Evolutionary conservation across 2,329 filamentous ascomycete genomes (phyloP).

Genomic region (Xylaria digitata): DNA sequence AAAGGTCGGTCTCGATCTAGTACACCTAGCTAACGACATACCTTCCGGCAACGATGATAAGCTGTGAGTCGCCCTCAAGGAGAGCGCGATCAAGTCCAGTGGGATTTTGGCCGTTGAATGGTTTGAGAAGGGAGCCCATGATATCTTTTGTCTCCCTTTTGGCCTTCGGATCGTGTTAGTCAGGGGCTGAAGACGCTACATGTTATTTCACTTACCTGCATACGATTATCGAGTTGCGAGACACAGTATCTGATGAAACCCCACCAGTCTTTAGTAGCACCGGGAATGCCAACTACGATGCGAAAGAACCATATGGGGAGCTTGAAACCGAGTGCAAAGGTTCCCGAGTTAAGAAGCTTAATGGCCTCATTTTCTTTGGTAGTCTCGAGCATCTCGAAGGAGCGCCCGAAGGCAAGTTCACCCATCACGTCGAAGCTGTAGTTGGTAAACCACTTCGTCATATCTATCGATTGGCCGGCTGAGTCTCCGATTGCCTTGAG

Average conservation of each 20-base stretch:
- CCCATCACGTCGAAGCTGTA: slow-evolving; percentile 48
- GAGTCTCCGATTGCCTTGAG: slow-evolving; percentile 24
- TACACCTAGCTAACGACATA: neutral
- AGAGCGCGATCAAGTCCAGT: slow-evolving; percentile 24
- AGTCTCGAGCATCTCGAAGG: slow-evolving; percentile 46
- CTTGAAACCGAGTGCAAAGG: slow-evolving; percentile 13
- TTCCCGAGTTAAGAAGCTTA: slow-evolving; percentile 18
- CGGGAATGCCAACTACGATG: slow-evolving; percentile 23
- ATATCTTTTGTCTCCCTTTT: slow-evolving; percentile 19
- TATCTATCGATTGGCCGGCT: slow-evolving; percentile 26
- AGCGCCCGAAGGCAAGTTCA: slow-evolving; percentile 47
- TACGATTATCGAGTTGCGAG: slow-evolving; percentile 16
- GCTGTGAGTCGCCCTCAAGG: slow-evolving; percentile 31
- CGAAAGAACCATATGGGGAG: slow-evolving; percentile 38
- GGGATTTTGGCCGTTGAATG: neutral
- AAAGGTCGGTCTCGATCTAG: neutral
- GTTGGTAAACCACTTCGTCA: slow-evolving; percentile 40
- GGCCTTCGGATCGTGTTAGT: slow-evolving; percentile 11
- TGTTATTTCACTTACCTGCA: slow-evolving; percentile 17
- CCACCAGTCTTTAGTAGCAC: slow-evolving; percentile 22
- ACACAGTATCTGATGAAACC: slow-evolving; percentile 22
- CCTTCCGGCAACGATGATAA: slow-evolving; percentile 33
- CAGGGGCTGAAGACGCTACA: too few species aligned
- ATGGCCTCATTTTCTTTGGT: slow-evolving; percentile 32
- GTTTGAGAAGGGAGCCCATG: slow-evolving; percentile 19